A percentile compares a stretch with the other conserved stretches of the same genome.
Conservation (phyloP, 345 rosid species). For the Arabis hirsuta region DNA sequence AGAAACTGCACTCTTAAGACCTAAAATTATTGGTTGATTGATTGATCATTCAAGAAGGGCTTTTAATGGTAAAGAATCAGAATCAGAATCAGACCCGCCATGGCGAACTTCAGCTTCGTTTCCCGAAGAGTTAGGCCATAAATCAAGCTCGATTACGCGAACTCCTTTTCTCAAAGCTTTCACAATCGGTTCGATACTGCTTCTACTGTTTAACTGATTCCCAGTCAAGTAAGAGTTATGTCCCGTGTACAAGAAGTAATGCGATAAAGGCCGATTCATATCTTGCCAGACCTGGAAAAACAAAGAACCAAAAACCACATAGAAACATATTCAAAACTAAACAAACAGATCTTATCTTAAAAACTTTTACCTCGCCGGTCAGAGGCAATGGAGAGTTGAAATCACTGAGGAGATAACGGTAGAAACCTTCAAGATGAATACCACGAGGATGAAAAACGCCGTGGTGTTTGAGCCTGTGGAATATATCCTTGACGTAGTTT, state of each 20-base stretch:
- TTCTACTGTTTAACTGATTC: conserved; percentile 66
- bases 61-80: background rate
- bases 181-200: conserved; percentile 66
- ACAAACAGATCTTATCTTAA: conserved; percentile 6
- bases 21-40: background rate
- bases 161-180: conserved; percentile 65
- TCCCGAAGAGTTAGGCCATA: conserved; percentile 69
- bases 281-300: conserved; percentile 62
- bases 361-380: conserved; percentile 22
- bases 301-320: conserved; percentile 1
- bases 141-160: conserved; percentile 84
- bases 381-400: conserved; percentile 54
- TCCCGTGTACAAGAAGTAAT: conserved; percentile 81
- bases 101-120: conserved; percentile 66
- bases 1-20: background rate
- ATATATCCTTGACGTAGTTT: conserved; percentile 52
- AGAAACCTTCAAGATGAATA: conserved; percentile 58
- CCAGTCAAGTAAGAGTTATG: conserved; percentile 92
- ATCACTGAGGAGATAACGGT: conserved; percentile 45
- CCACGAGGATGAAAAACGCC: conserved; percentile 46
- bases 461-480: conserved; percentile 47
- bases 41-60: conserved; percentile 6
- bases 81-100: conserved; percentile 60
- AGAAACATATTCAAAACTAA: background rate
- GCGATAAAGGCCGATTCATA: conserved; percentile 73